These are phyloP conservation scores for Erythrobasidium hasegawianum DNA, from an alignment of 1,284 basidiomycete species.

Conservation along the genomic window DNA sequence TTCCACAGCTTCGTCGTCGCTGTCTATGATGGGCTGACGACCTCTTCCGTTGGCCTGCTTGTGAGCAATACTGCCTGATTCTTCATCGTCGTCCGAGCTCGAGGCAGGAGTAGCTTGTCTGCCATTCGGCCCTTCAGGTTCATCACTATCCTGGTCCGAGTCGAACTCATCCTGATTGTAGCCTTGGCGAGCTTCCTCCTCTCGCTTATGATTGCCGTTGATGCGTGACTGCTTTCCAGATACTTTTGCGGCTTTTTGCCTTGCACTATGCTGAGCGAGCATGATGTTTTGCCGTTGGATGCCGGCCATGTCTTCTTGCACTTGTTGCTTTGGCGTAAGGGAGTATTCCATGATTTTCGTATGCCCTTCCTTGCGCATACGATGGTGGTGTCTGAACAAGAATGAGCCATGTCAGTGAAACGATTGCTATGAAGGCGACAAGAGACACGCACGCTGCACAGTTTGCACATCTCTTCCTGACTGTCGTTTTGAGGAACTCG, in stretches of 20 bases:
- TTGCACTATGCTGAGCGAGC: conserved; percentile 41
- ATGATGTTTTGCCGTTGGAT: conserved; percentile 69
- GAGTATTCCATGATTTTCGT: conserved; percentile 95
- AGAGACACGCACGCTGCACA: conserved; percentile 72
- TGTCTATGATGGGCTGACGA: not conserved
- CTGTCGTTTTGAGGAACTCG: conserved; percentile 72
- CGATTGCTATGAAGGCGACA: not conserved
- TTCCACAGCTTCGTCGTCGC: conserved; percentile 43
- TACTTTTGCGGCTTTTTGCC: conserved; percentile 50
- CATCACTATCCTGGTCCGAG: conserved; percentile 35
- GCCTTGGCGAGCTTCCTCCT: conserved; percentile 35
- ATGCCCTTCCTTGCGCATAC: conserved; percentile 88
- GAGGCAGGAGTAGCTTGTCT: conserved; percentile 36
- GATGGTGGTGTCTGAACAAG: conserved; percentile 65
- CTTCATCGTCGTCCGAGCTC: conserved; percentile 40
- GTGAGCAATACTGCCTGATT: conserved; percentile 35
- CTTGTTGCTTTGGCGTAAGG: conserved; percentile 73
- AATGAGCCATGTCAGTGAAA: not conserved
- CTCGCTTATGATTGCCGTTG: conserved; percentile 17
- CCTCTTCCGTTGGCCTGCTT: not conserved
- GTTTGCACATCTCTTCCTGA: conserved; percentile 63
- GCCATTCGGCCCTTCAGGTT: conserved; percentile 45
- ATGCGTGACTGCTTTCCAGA: conserved; percentile 18
- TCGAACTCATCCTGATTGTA: conserved; percentile 49
- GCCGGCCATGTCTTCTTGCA: conserved; percentile 57